These are phyloP conservation scores for Tanacetum coccineum DNA, from an alignment of 129 eudicot species.

Conservation along the genomic window DNA sequence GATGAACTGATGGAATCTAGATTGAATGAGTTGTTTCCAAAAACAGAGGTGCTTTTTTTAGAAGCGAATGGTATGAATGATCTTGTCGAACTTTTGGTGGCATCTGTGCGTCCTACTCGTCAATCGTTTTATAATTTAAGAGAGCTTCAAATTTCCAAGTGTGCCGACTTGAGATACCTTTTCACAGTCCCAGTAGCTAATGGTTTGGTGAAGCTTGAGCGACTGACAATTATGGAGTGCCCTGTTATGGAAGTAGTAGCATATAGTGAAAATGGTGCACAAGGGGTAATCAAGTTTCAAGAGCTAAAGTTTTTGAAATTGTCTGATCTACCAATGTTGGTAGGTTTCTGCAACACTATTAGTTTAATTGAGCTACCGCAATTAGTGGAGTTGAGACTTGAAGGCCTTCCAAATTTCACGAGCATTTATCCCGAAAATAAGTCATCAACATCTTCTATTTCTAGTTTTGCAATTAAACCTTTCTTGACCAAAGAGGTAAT, in stretches of 20 bases:
- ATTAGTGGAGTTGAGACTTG: not conserved
- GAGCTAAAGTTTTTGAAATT: not conserved
- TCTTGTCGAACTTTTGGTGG: not conserved
- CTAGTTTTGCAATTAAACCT: not conserved
- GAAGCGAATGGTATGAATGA: not conserved
- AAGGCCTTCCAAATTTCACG: not conserved
- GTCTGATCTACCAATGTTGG: not conserved
- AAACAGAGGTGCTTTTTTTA: not conserved
- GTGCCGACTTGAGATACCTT: constrained; percentile 1
- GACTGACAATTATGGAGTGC: not conserved
- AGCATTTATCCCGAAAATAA: not conserved
- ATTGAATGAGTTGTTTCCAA: not conserved
- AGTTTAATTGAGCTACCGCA: not conserved
- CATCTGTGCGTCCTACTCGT: no score
- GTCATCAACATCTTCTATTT: not conserved
- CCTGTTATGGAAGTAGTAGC: not conserved
- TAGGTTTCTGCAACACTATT: not conserved
- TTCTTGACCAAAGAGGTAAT: not conserved
- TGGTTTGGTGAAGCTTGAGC: not conserved
- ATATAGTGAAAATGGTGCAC: not conserved
- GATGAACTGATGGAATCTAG: not conserved
- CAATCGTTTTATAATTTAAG: not conserved
- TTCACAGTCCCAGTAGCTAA: not conserved
- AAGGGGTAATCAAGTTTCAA: not conserved
- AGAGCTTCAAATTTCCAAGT: not conserved